Conservation (phyloP, 1,139 yeast species). For the Suhomyces maxii region DNA sequence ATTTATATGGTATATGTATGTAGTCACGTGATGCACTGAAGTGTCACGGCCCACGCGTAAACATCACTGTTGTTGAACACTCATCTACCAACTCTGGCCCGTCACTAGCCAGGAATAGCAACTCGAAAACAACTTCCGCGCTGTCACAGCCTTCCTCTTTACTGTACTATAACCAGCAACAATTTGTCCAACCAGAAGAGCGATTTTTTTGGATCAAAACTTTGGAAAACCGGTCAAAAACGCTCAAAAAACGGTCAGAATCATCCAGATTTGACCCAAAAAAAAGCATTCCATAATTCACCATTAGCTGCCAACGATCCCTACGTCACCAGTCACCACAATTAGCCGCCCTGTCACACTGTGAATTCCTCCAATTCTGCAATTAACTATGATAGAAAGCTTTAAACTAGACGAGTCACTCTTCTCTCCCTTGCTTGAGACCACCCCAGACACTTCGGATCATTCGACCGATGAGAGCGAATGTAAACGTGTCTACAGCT, state of each 20-base stretch:
- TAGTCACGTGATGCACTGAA: background rate
- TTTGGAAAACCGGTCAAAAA: too few relatives aligned
- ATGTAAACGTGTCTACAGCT: background rate
- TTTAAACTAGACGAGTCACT: constrained; percentile 2
- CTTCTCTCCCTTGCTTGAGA: constrained; percentile 14
- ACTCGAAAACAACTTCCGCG: background rate
- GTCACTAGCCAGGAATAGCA: background rate
- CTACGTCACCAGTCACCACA: too few relatives aligned
- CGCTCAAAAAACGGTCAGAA: too few relatives aligned
- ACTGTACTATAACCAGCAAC: too few relatives aligned
- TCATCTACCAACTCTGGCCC: background rate
- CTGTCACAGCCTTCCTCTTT: background rate
- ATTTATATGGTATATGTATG: background rate
- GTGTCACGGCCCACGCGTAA: background rate
- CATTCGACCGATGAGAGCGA: constrained; percentile 15
- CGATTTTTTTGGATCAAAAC: too few relatives aligned
- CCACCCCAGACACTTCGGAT: constrained; percentile 18
- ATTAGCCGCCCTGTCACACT: too few relatives aligned
- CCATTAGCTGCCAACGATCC: too few relatives aligned
- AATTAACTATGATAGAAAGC: background rate
- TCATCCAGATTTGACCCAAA: too few relatives aligned
- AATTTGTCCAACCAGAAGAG: too few relatives aligned
- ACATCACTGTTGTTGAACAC: background rate
- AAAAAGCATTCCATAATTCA: too few relatives aligned
- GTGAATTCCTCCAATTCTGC: too few relatives aligned